Evolutionary conservation across 1,284 basidiomycete species (phyloP), one percentile per base, ranked within the genome.

Genomic region (Pascua sp.): DNA sequence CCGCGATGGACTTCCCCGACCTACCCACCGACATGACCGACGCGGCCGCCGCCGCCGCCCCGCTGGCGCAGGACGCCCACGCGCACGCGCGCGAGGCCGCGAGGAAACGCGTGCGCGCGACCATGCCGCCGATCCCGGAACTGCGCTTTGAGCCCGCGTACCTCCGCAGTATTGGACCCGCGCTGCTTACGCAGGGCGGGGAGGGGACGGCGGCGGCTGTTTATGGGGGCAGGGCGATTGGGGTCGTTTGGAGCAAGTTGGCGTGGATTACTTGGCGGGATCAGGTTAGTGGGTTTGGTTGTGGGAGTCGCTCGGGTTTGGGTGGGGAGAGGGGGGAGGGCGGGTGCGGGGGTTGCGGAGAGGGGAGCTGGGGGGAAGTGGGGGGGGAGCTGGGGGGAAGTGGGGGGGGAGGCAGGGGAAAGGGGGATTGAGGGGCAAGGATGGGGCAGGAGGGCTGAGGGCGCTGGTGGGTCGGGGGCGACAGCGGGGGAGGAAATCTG

Each of bases 71-170:
- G 44, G 45, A 60, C 47, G 51, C 53, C 13, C 57, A 49, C 46
- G 55, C 47, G 43, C 51, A 53, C 64, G 57, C 49, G 56, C 65
- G 61, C 44, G 65, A 58, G 64, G 72, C 48, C 42, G 75, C 64
- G 9, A 66, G 71, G 49, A 54, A 64, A 51, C 67, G 75, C 53
- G 66, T 77, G 36, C 69, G 67, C 53, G 60, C 63, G 32, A 64
- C 57, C n/a, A 65, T 75, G 61, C 73, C 73, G 18, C 70, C 71
- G 12, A 62, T 78, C 47, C 76, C 75, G 43, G 76, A 78, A 63
- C 57, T 76, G 50, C 63, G 76, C 17, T 77, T 75, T 52, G 76
- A 78, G 64, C 71, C 75, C 66, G 75, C 60, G 64, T 69, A 42
- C 32, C 45, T 55, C 39, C 49, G 54, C 36, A 47, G 32, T 5